Base-by-base conservation (phyloP, 164 flowering plant species). In the Warburgia ugandensis region DNA sequence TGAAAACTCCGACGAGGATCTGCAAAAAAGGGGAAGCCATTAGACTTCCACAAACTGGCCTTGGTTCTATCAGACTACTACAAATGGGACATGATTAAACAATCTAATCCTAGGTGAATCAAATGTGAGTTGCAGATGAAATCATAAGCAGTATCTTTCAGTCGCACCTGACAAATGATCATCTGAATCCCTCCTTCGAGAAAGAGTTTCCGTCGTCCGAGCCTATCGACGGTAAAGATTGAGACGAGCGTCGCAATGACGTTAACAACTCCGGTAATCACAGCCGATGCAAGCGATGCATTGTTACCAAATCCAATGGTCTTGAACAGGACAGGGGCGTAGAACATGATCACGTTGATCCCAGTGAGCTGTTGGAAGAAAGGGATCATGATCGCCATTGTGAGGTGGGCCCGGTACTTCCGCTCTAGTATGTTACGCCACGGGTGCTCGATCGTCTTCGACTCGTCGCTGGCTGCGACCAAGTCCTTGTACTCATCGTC, bases 341-440 rank as follows among this genome's bases (percentile, higher is more conserved):
- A 60, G 40, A 60, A 53, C 58, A 60, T 60, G 30, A 60, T 47
- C 23, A 53, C 52, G 30, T 56, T 56, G 22, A 56, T 56, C 19
- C 60, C 60, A 1, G 53, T 56, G 6, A 56, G 22, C 32, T 56
- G 64, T 39, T 60, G 64, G 25, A 60, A 47, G 53, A 54, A 38
- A 22, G 60, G 60, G 13, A 56, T 56, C 5, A 11, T 19, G 20
- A 47, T 46, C 2, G 60, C 51, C 60, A 56, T 56, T 1, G 37
- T 28, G 2, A 56, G 44, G n/a, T 37, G 60, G 11, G 60, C 52
- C 29, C 60, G 11, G 44, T 56, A 28, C 52, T 56, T 56, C 32
- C 52, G 23, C 35, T n/a, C 2, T 11, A 46, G 23, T 1, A 56
- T 56, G 52, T 56, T 56, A 4, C 9, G 3, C 60, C 60, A 56